Base-by-base conservation (phyloP, 495 filamentous ascomycete species). In the Aspergillus nanangensis region DNA sequence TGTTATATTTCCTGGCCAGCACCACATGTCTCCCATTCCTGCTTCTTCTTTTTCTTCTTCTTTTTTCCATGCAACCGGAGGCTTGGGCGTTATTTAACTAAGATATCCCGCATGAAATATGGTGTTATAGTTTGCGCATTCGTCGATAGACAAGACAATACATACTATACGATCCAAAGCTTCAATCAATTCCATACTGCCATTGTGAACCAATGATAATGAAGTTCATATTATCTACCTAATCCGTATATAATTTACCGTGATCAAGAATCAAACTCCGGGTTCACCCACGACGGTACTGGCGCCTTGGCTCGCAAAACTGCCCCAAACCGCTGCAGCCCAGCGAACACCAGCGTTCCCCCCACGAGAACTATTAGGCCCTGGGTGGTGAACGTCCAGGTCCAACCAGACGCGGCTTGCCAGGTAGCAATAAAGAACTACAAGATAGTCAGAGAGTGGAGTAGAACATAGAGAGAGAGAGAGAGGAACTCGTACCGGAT, bases 381-480 rank as follows among this genome's bases (percentile, higher is more conserved):
- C 47, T 82, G 76, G 0, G 66, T 60, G 10, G 76, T 71, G 48
- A 82, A 82, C 0, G 74, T 79, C 76, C 77, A 78, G 4, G 76
- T 80, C 57, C 72, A 81, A 5, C 80, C 77, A 3, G 57, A 59
- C 1, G 59, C 60, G 2, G 63, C 69, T 33, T 78, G 57, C 78
- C 77, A 82, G 4, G 68, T 64, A 0, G 73, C 62, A 49, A 83
- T 81, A 47, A 80, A 82, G 56, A 83, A 82, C 67, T 71, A 27
- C n/a, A n/a, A n/a, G n/a, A n/a, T n/a, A n/a, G n/a, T n/a, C n/a
- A n/a, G n/a, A n/a, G n/a, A n/a, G n/a, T n/a, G n/a, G n/a, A n/a
- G 38, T 40, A 4, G 21, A 8, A 5, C 5, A 29, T 5, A 20
- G 21, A n/a, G 5, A 47, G 3, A 8, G 3, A 8, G 9, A 4